Percentiles rank a stretch among this genome's conserved stretches.
phyloP scores from a whole-genome alignment of 2,329 filamentous ascomycete species.

The Alternaria ethzedia region DNA sequence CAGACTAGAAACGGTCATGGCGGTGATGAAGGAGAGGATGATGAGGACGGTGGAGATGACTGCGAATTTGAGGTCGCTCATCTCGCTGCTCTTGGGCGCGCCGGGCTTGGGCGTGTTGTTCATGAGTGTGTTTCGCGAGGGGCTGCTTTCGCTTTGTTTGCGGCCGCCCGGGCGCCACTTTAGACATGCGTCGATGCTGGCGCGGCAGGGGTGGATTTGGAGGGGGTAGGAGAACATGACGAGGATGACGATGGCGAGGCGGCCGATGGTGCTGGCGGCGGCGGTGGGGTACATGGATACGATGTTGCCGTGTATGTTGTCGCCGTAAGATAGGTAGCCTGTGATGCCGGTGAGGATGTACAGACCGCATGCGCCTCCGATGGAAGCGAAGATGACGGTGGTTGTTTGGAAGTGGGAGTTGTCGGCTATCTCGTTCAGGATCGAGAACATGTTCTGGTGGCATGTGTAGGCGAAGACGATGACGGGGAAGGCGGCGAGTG shows the following conservation, averaged over 20 bases:
- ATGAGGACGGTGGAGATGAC: slow-evolving; percentile 87
- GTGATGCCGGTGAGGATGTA: slow-evolving; percentile 94
- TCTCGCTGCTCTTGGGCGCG: slow-evolving; percentile 55
- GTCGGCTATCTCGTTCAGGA: slow-evolving; percentile 91
- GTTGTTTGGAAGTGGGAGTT: slow-evolving; percentile 81
- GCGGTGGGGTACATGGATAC: slow-evolving; percentile 74
- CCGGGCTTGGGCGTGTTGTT: slow-evolving; percentile 38
- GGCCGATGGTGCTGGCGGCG: slow-evolving; percentile 86
- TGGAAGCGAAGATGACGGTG: slow-evolving; percentile 79
- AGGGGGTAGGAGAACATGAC: slow-evolving; percentile 97
- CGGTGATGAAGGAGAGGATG: slow-evolving; percentile 81
- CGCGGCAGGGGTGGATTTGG: slow-evolving; percentile 93
- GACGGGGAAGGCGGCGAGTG: slow-evolving; percentile 86
- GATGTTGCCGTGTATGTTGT: slow-evolving; percentile 89
- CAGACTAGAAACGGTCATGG: slow-evolving; percentile 87
- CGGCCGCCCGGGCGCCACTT: slow-evolving; percentile 75
- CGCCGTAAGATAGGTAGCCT: slow-evolving; percentile 93
- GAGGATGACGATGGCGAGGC: slow-evolving; percentile 91
- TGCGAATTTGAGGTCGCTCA: slow-evolving; percentile 89
- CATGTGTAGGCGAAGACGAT: slow-evolving; percentile 99
- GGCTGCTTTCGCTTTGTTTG: slow-evolving; percentile 48
- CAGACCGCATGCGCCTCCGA: slow-evolving; percentile 83
- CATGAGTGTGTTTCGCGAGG: slow-evolving; percentile 54
- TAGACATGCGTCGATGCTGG: slow-evolving; percentile 92
- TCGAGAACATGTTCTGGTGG: slow-evolving; percentile 99